These are phyloP conservation scores for Pichia ethanolica DNA, from an alignment of 805 yeast species.

Conservation along the genomic window DNA sequence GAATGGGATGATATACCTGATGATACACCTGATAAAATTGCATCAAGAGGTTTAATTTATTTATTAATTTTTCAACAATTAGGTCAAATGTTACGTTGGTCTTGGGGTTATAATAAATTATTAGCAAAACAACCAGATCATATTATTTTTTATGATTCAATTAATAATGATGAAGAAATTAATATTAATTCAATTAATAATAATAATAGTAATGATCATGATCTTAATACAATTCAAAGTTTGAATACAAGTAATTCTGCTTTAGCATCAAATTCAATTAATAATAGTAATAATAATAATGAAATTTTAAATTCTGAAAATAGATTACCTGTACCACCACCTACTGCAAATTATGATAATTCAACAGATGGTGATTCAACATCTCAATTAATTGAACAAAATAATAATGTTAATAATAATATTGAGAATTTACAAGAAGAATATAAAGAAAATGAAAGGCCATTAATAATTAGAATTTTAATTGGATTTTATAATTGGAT, in stretches of 20 bases:
- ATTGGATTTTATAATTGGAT: conserved; percentile 28
- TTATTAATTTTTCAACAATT: conserved; percentile 72
- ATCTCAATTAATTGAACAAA: conserved; percentile 6
- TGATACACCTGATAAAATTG: conserved; percentile 62
- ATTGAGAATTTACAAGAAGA: background rate
- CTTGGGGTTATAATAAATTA: conserved; percentile 76
- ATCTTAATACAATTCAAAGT: background rate
- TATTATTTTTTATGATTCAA: conserved; percentile 21
- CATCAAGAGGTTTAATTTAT: conserved; percentile 71
- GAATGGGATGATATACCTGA: conserved; percentile 67
- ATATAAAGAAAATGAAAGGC: background rate
- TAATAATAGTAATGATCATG: background rate
- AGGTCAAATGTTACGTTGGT: conserved; percentile 79
- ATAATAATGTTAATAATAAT: background rate
- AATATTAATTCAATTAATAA: no score
- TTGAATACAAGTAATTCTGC: background rate
- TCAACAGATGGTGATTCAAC: background rate
- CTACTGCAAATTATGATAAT: background rate
- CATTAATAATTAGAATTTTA: background rate
- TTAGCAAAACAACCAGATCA: conserved; percentile 43
- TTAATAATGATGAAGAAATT: background rate
- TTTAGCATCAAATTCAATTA: background rate
- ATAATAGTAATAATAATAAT: background rate
- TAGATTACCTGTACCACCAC: background rate
- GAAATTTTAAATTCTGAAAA: background rate